Evolutionary conservation across 1,284 basidiomycete species (phyloP).

Genomic region (Rhizopogon hawkerae): DNA sequence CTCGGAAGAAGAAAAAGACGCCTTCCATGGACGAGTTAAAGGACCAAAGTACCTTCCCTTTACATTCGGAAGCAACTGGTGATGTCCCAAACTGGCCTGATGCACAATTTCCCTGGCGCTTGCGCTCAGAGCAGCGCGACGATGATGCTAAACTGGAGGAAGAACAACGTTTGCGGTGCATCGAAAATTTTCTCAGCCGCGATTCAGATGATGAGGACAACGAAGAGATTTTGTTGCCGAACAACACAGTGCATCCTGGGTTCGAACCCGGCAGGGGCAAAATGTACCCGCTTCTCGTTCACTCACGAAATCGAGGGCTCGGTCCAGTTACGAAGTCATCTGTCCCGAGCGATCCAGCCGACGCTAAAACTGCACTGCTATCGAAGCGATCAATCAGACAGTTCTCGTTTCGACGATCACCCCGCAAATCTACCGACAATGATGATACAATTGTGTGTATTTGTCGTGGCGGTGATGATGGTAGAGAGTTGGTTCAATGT

Average conservation of each 20-base stretch:
- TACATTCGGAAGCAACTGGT: conserved; percentile 8
- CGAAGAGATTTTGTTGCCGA: conserved; percentile 12
- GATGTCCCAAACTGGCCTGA: conserved; percentile 69
- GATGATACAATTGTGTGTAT: conserved; percentile 49
- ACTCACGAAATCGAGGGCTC: conserved; percentile 27
- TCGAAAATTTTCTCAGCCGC: conserved; percentile 28
- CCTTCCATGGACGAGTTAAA: conserved; percentile 14
- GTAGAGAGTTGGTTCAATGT: conserved; percentile 66
- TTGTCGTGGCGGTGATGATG: conserved; percentile 59
- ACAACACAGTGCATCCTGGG: neutral
- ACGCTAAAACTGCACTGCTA: conserved; percentile 61
- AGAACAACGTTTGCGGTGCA: conserved; percentile 38
- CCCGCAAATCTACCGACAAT: conserved; percentile 29
- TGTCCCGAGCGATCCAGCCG: conserved; percentile 58
- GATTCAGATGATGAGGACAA: conserved; percentile 30
- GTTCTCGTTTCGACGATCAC: conserved; percentile 40
- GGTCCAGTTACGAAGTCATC: conserved; percentile 27
- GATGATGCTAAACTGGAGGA: conserved; percentile 44
- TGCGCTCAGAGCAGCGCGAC: conserved; percentile 45
- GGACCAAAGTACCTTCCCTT: conserved; percentile 10
- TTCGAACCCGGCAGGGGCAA: conserved; percentile 41
- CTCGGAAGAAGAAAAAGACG: conserved; percentile 27
- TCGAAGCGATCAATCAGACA: conserved; percentile 59
- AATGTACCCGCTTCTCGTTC: conserved; percentile 45
- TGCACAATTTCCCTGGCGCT: conserved; percentile 63